Evolutionary conservation across 495 filamentous ascomycete species (phyloP).

Genomic region (Glonium stellatum): DNA sequence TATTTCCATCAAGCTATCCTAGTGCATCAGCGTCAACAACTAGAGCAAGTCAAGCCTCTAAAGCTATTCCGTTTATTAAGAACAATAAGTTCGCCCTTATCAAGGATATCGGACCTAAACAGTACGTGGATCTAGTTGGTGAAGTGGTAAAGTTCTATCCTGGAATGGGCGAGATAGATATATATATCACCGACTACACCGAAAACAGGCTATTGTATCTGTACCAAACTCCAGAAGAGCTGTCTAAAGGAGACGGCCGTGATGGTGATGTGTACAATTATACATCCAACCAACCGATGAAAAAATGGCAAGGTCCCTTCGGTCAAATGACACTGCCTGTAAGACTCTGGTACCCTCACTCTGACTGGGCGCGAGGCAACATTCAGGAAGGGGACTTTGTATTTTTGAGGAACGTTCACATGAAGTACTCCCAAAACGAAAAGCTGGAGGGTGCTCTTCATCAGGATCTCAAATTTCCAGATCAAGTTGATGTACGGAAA

Average conservation of each 20-base stretch:
- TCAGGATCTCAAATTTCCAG: conserved; percentile 48
- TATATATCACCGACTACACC: conserved; percentile 89
- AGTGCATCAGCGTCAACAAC: not conserved
- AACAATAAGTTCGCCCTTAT: conserved; percentile 55
- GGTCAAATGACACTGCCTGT: conserved; percentile 69
- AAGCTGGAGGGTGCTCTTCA: conserved; percentile 69
- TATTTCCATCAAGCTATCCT: not conserved
- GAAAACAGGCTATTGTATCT: conserved; percentile 54
- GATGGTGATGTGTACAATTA: conserved; percentile 50
- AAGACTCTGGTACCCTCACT: conserved; percentile 65
- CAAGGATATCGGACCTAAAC: conserved; percentile 50
- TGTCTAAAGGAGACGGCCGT: not conserved
- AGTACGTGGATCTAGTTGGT: conserved; percentile 66
- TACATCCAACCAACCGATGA: conserved; percentile 31
- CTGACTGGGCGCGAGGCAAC: conserved; percentile 46
- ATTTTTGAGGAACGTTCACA: conserved; percentile 61
- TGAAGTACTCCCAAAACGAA: conserved; percentile 48
- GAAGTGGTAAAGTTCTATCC: conserved; percentile 63
- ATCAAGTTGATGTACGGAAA: conserved; percentile 48
- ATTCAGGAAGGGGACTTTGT: conserved; percentile 57
- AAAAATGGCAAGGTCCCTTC: conserved; percentile 69
- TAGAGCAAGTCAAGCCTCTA: not conserved
- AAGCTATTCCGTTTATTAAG: not conserved
- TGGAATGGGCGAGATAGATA: conserved; percentile 41
- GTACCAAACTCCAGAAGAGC: conserved; percentile 36